Evolutionary conservation across 495 filamentous ascomycete genomes (phyloP), one percentile per base, ranked within the genome.

Genomic region (Trichoderma asperelloides): DNA sequence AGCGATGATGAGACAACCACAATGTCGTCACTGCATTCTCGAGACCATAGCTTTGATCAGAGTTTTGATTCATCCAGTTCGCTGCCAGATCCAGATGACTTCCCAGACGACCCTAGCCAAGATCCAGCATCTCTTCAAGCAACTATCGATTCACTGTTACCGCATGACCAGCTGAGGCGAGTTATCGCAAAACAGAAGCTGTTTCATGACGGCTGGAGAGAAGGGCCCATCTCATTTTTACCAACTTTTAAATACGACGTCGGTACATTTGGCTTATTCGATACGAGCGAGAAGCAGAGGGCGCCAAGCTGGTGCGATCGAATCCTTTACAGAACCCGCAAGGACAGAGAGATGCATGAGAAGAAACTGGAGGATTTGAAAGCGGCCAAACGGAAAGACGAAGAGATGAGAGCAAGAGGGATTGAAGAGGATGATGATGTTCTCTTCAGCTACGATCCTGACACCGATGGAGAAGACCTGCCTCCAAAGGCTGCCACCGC

Each of bases 301-400:
- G 89, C 89, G 16, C 96, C 96, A 5, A 96, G 92, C 74, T 99
- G 94, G 94, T 99, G 96, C 74, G 96, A 99, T 76, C 88, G 96
- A n/a, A 93, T 99, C 60, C 77, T 99, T 0, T 99, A 85, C 71
- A 85, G 93, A 41, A 91, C 91, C 1, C 85, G 88, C 45, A 85
- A 81, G 64, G 89, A 92, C 70, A 87, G 82, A 66, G 74, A 88
- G 4, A 82, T 80, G n/a, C 91, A 93, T 71, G 87, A 93, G n/a
- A 79, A 78, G 64, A 88, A 85, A 66, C 72, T 82, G 3, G 79
- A 81, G 65, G 89, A 92, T 67, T 83, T 88, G 64, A 84, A 88
- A 63, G 81, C 88, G 47, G 84, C 87, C 18, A 84, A 84, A 65
- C 88, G 88, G 72, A 85, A 83, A 70, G 91, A 97, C 71, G 86